Percentiles rank a stretch among this genome's conserved stretches.
phyloP scores from a whole-genome alignment of 345 rosid genomes.

The Eucalyptus curtisii region DNA sequence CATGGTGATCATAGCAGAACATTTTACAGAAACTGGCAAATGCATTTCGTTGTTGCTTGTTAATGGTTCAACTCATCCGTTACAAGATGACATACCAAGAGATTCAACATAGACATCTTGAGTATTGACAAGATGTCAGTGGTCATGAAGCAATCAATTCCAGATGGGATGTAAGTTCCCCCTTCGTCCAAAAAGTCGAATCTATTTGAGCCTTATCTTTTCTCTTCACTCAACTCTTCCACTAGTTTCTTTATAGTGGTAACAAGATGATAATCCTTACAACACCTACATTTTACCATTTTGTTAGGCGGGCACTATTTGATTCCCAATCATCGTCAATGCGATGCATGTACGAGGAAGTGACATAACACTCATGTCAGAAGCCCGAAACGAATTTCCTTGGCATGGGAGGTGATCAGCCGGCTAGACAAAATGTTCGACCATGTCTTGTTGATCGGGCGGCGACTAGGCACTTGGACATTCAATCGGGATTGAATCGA shows the following conservation, averaged over 20 bases:
- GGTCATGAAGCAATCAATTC: background rate
- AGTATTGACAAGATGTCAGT: background rate
- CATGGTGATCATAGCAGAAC: background rate
- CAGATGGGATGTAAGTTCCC: background rate
- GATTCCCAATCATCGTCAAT: rapidly evolving
- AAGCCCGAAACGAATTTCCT: background rate
- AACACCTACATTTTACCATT: background rate
- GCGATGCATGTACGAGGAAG: background rate
- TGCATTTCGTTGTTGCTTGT: background rate
- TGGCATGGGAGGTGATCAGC: background rate
- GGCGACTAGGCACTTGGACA: background rate
- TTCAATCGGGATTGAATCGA: background rate
- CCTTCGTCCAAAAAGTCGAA: background rate
- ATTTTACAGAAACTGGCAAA: background rate
- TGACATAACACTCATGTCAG: background rate
- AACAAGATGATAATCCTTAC: background rate
- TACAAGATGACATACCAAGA: background rate
- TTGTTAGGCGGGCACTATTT: background rate
- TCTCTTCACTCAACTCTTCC: background rate
- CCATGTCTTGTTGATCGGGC: background rate
- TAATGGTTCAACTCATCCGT: background rate
- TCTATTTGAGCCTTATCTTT: background rate
- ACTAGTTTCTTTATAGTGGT: background rate
- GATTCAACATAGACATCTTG: background rate
- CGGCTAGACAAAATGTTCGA: background rate